Evolutionary conservation across 768 basidiomycete species (phyloP).

Genomic region (Phanerodontia chrysosporium): DNA sequence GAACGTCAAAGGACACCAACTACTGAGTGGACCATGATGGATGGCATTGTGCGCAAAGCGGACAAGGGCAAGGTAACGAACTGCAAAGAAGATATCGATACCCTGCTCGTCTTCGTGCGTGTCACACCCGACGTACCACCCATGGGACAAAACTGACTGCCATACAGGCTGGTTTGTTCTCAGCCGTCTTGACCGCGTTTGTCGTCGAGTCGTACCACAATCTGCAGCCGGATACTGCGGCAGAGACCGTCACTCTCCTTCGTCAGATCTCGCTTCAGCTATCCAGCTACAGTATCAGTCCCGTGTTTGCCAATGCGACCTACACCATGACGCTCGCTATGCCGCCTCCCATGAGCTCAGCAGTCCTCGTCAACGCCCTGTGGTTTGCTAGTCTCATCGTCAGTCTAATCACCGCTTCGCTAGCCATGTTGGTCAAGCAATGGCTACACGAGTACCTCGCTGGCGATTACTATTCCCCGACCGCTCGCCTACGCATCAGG

Average conservation of each 20-base stretch:
- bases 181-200: conserved; percentile 15
- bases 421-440: conserved; percentile 6
- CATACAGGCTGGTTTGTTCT: conserved; percentile 12
- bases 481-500: not conserved
- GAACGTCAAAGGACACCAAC: not conserved
- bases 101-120: conserved; percentile 13
- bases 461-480: not conserved
- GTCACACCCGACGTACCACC: not conserved
- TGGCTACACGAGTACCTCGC: conserved; percentile 9
- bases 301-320: not conserved
- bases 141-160: not conserved
- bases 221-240: conserved; percentile 2
- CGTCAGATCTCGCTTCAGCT: conserved; percentile 6
- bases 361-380: conserved; percentile 5
- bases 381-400: conserved; percentile 10
- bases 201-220: conserved; percentile 10
- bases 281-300: not conserved
- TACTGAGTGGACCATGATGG: not conserved
- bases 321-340: not conserved
- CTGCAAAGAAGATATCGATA: conserved; percentile 14
- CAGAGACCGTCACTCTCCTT: conserved; percentile 1
- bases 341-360: not conserved
- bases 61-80: conserved; percentile 1
- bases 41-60: not conserved
- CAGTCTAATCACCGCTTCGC: conserved; percentile 10